Evolutionary conservation across 1,284 basidiomycete genomes (phyloP), one percentile per base, ranked within the genome.

Genomic region (Trichosporon inkin): DNA sequence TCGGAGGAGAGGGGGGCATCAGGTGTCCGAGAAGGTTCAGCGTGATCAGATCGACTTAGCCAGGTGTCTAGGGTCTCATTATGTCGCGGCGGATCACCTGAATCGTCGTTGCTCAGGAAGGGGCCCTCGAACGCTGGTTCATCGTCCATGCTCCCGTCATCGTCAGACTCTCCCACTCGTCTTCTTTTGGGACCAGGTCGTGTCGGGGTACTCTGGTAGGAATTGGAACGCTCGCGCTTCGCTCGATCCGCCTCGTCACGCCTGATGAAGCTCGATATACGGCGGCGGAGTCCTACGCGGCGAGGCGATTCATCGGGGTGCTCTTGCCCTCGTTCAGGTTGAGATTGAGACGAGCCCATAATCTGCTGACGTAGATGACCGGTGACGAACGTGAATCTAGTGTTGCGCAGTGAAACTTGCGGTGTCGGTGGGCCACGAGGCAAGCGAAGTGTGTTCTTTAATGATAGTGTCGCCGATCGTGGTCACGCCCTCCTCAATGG

Each of bases 331-430:
- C 66, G 60, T 6, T 41, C 41, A 6, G 61, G 63, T 41, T 64
- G 66, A 20, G 68, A 69, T n/a, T 71, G 69, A 22, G 68, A 64
- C 19, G 68, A 61, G 11, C 69, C 69, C 69, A 71, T 71, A 19
- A 14, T 24, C 44, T 7, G 44, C 24, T 28, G 10, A 10, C 10
- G 22, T 10, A 10, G 28, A 49, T 32, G 44, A 32, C 10, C 22
- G n/a, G 22, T 22, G 28, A 49, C 22, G 44, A 49, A 28, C 6
- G 41, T 24, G 10, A 47, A 22, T 47, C 20, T 24, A 24, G 22
- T 22, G 22, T 20, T 14, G 41, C 22, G 28, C 22, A 22, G 13
- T 47, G 41, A 47, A 47, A 47, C 41, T 47, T 14, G 22, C 10
- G 41, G n/a, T 49, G 16, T n/a, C 22, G 44, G 44, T n/a, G 44